Conservation (phyloP, 352 stramenopile genomes). For the Pythium brachiatum region DNA sequence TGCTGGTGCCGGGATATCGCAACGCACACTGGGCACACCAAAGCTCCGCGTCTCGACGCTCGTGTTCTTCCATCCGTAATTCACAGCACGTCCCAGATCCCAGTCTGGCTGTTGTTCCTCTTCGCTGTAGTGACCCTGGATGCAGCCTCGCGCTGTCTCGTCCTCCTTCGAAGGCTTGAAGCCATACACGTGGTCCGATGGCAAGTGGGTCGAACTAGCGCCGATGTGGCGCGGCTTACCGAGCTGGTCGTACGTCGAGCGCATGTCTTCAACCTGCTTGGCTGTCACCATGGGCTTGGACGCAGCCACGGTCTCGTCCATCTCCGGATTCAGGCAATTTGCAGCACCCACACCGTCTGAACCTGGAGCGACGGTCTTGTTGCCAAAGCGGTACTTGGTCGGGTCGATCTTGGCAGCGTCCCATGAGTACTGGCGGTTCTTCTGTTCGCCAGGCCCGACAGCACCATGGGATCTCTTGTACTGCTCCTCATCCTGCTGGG, state of each 20-base stretch:
- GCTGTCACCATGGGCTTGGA: slow-evolving; percentile 39
- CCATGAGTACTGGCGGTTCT: slow-evolving; percentile 84
- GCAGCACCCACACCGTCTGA: slow-evolving; percentile 52
- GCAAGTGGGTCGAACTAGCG: slow-evolving; percentile 32
- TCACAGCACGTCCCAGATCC: slow-evolving; percentile 79
- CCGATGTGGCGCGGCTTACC: slow-evolving; percentile 68
- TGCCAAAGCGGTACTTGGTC: slow-evolving; percentile 66
- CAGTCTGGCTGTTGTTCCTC: slow-evolving; percentile 81
- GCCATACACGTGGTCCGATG: slow-evolving; percentile 63
- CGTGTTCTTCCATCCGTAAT: slow-evolving; percentile 83
- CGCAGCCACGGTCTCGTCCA: slow-evolving; percentile 44
- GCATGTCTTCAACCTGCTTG: slow-evolving; percentile 73
- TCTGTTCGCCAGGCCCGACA: slow-evolving; percentile 82
- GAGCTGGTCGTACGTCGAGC: slow-evolving; percentile 70
- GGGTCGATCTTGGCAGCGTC: slow-evolving; percentile 63
- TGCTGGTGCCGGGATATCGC: slow-evolving; percentile 72
- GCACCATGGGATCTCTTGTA: slow-evolving; percentile 82
- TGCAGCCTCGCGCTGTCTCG: slow-evolving; percentile 66
- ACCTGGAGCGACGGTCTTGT: slow-evolving; percentile 37
- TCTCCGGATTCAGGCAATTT: slow-evolving; percentile 64
- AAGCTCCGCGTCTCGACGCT: slow-evolving; percentile 64
- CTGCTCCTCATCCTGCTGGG: slow-evolving; percentile 48
- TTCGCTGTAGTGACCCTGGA: slow-evolving; percentile 76
- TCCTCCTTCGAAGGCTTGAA: slow-evolving; percentile 44
- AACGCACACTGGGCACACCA: slow-evolving; percentile 82